Conservation (phyloP, 306 rosid species). For the Sicyos baderoa region DNA sequence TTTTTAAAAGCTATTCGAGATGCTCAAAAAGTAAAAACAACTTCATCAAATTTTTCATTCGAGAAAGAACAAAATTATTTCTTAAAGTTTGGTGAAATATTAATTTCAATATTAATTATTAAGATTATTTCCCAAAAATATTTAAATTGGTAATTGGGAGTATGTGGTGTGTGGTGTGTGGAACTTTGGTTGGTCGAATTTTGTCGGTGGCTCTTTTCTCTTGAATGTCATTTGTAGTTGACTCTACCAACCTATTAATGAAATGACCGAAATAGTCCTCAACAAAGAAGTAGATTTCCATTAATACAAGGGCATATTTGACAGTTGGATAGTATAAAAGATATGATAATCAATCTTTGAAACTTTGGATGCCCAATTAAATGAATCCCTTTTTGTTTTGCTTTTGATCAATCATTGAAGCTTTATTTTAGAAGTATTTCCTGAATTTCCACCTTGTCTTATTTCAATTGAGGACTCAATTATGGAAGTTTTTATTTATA, state of each 20-base stretch:
- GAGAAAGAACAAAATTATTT: neutral
- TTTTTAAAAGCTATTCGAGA: no score
- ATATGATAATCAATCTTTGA: neutral
- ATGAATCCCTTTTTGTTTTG: conserved; percentile 7
- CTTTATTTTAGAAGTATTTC: neutral
- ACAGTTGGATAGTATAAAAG: neutral
- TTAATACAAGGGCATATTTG: conserved; percentile 1
- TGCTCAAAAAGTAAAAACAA: no score
- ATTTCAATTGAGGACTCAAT: neutral
- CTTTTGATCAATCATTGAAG: conserved; percentile 9
- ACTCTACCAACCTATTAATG: no score
- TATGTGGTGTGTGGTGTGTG: no score
- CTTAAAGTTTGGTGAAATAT: no score
- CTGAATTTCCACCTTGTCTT: conserved; percentile 9
- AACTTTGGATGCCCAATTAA: conserved; percentile 13
- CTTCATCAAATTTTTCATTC: neutral
- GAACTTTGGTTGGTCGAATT: no score
- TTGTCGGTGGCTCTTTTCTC: no score
- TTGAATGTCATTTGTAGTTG: no score
- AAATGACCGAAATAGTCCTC: neutral
- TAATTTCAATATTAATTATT: no score
- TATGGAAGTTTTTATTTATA: neutral
- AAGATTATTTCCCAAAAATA: no score
- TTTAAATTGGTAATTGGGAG: no score
- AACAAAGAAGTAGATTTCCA: neutral